These are phyloP conservation scores for Aspergillus candidus DNA, from an alignment of 2,329 filamentous ascomycete species.

Conservation along the genomic window DNA sequence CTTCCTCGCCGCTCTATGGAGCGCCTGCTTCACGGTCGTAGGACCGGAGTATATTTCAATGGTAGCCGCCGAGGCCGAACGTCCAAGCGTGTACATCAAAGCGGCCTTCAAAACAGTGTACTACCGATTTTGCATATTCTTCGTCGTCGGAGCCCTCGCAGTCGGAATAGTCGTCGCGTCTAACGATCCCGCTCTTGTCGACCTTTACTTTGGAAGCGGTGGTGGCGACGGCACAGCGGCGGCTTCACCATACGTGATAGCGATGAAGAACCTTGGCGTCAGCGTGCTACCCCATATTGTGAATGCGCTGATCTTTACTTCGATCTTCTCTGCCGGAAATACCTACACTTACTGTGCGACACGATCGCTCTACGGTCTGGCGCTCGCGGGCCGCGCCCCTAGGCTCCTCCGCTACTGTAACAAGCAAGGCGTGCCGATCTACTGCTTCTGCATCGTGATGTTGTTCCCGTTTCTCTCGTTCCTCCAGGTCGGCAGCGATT, in stretches of 20 bases:
- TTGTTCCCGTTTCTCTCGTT: conserved; percentile 50
- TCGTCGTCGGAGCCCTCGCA: background rate
- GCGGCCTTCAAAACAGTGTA: conserved; percentile 71
- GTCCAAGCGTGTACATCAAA: conserved; percentile 62
- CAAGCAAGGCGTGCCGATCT: conserved; percentile 56
- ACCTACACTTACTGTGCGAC: conserved; percentile 51
- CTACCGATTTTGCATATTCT: conserved; percentile 52
- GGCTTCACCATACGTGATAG: conserved; percentile 59
- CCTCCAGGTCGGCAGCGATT: conserved; percentile 46
- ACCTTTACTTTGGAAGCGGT: conserved; percentile 10
- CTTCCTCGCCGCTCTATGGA: conserved; percentile 64
- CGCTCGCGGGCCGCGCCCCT: conserved; percentile 50
- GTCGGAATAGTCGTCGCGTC: too few species aligned
- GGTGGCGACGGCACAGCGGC: conserved; percentile 41
- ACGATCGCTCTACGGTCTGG: conserved; percentile 48
- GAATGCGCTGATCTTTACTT: conserved; percentile 51
- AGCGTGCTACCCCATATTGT: conserved; percentile 51
- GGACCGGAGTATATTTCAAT: conserved; percentile 59
- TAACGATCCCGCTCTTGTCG: background rate
- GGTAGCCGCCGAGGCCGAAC: conserved; percentile 61
- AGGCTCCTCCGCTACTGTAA: conserved; percentile 54
- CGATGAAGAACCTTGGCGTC: conserved; percentile 52
- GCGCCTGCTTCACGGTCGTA: conserved; percentile 58
- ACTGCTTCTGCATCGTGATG: conserved; percentile 51
- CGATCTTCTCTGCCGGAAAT: conserved; percentile 53